Conservation (phyloP, 2,329 filamentous ascomycete species). For the Cladosporium sp. region DNA sequence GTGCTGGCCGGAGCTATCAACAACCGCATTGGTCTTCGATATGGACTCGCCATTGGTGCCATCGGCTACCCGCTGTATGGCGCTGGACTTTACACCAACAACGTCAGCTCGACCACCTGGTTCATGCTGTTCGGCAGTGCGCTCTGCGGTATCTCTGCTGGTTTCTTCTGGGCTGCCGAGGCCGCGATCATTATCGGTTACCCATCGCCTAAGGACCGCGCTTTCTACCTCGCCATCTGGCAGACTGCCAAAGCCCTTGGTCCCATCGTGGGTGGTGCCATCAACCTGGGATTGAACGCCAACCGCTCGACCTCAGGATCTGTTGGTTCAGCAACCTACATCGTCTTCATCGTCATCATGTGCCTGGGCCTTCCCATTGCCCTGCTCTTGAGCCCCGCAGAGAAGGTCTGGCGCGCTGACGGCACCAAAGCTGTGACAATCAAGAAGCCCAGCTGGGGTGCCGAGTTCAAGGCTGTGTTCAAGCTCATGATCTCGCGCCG, state of each 20-base stretch:
- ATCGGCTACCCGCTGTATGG: constrained; percentile 53
- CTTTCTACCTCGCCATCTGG: constrained; percentile 42
- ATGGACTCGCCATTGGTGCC: constrained; percentile 34
- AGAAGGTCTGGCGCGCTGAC: constrained; percentile 49
- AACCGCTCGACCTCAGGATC: constrained; percentile 42
- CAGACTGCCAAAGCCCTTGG: constrained; percentile 40
- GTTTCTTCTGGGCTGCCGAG: constrained; percentile 54
- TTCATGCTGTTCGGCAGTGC: constrained; percentile 53
- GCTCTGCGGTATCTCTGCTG: constrained; percentile 51
- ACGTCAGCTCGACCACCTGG: constrained; percentile 54
- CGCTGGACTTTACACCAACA: constrained; percentile 52
- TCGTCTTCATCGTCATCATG: constrained; percentile 52
- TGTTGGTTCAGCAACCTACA: constrained; percentile 46
- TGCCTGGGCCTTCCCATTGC: constrained; percentile 49
- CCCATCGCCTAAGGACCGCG: constrained; percentile 42
- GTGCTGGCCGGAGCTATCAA: constrained; percentile 39
- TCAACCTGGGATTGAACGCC: constrained; percentile 53
- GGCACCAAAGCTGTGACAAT: constrained; percentile 40
- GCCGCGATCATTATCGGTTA: constrained; percentile 54
- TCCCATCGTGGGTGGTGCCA: constrained; percentile 53
- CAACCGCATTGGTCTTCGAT: constrained; percentile 37
- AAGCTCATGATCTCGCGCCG: constrained; percentile 37
- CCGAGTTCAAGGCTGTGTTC: constrained; percentile 26
- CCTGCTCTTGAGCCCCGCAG: constrained; percentile 48
- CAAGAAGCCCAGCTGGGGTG: constrained; percentile 30